Evolutionary conservation across 306 rosid species (phyloP).

Genomic region (Prunus campanulata): DNA sequence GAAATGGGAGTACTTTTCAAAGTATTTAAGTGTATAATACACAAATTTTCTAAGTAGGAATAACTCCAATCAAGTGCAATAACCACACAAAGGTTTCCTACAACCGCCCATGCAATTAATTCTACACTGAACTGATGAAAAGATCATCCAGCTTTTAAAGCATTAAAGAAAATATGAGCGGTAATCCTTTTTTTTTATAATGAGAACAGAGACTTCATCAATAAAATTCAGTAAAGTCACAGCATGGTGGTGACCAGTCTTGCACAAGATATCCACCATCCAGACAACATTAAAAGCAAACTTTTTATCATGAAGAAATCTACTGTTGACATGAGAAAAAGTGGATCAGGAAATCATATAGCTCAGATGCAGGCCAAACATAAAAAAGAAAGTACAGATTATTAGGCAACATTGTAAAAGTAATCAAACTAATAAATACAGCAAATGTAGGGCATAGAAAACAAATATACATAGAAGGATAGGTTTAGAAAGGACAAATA

Average conservation of each 20-base stretch:
- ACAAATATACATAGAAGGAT: neutral
- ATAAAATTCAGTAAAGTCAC: neutral
- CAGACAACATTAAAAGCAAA: neutral
- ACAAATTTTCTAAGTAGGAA: neutral
- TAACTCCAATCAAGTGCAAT: neutral
- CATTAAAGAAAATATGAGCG: neutral
- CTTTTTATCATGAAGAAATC: neutral
- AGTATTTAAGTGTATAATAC: neutral
- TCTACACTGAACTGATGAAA: neutral
- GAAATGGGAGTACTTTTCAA: neutral
- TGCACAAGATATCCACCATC: neutral
- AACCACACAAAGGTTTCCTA: neutral
- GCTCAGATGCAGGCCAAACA: neutral
- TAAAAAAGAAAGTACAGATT: neutral
- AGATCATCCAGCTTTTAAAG: neutral
- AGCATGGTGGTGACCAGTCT: neutral
- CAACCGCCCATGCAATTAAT: neutral
- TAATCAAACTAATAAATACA: neutral
- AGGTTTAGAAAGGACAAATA: neutral
- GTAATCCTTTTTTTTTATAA: no score
- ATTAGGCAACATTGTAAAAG: neutral
- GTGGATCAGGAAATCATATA: neutral
- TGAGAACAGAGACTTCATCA: neutral
- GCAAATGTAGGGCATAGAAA: neutral
- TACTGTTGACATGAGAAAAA: neutral